Base-by-base conservation (phyloP, 306 rosid genomes). In the Styphnolobium japonicum region DNA sequence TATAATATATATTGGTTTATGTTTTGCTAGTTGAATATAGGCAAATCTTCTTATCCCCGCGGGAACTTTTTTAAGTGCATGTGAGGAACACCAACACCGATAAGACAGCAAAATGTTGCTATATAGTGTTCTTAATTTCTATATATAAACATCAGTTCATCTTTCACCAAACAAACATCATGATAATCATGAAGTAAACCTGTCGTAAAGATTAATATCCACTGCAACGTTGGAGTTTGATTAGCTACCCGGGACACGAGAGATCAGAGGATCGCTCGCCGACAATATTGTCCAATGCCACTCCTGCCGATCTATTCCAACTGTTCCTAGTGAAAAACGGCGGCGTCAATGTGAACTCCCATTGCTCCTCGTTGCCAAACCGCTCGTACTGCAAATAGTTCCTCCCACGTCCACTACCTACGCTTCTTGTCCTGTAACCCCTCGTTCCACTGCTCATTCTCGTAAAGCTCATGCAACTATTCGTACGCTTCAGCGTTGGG, bases 361-460 rank as follows among this genome's bases (percentile, higher is more conserved):
- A 85, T 0, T 73, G 57, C 11, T 76, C 84, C 25, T 80, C 62
- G 0, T 40, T 57, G 1, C 80, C 86, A 31, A 77, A 82, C 72
- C 79, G 80, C 12, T 75, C 87, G 5, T 69, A 48, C 8, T 52
- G 73, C 37, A 51, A 19, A 1, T 67, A n/a, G n/a, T 81, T 64
- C 5, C 61, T 80, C 11, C 75, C 73, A 12, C 49, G 53, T 7
- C 85, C 81, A 46, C 45, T 55, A 16, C 93, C 84, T 0, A 63
- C 80, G 19, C 83, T 91, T 48, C 78, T 85, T 3, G 89, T 87
- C 45, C 94, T 78, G 25, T 80, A 82, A 15, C 94, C 97, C 56
- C 66, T 78, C 52, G 82, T 84, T 36, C 80, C 79, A 42, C 96
- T 90, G 33, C 85, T 88, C 49, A 85, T 87, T 16, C 92, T 79